These are phyloP conservation scores for Suillus subluteus DNA, from an alignment of 768 basidiomycete genomes.

Conservation along the genomic window DNA sequence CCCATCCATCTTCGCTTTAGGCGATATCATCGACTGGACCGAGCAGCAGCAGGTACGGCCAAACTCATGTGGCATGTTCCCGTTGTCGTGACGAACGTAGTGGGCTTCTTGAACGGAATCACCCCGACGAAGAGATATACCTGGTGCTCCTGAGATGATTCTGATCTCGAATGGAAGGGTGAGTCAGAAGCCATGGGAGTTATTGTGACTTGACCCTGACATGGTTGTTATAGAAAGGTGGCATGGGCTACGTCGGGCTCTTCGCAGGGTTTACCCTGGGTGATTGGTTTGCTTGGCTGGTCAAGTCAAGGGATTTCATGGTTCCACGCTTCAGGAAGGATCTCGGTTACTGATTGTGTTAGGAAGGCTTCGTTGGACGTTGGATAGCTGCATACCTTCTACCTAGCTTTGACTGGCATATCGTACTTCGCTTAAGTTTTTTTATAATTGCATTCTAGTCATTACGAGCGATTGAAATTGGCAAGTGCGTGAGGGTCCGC, in stretches of 20 bases:
- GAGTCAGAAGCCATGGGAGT: conserved; percentile 15
- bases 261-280: conserved; percentile 50
- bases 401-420: too few species aligned
- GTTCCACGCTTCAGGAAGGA: conserved; percentile 31
- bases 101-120: conserved; percentile 44
- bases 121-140: conserved; percentile 45
- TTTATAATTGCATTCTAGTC: conserved; percentile 3
- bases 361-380: background rate
- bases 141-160: conserved; percentile 55
- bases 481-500: background rate
- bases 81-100: conserved; percentile 53
- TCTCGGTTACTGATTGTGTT: conserved; percentile 28
- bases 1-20: conserved; percentile 63
- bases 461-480: background rate
- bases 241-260: conserved; percentile 41
- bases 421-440: background rate
- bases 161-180: conserved; percentile 58
- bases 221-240: conserved; percentile 40
- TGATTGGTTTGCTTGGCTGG: conserved; percentile 41
- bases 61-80: conserved; percentile 50
- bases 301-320: conserved; percentile 44
- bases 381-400: background rate
- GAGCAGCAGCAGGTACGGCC: conserved; percentile 64
- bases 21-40: conserved; percentile 64
- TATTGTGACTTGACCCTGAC: conserved; percentile 15